Evolutionary conservation across 2,329 filamentous ascomycete genomes (phyloP), one percentile per base, ranked within the genome.

Genomic region (Pseudogymnoascus sp.): DNA sequence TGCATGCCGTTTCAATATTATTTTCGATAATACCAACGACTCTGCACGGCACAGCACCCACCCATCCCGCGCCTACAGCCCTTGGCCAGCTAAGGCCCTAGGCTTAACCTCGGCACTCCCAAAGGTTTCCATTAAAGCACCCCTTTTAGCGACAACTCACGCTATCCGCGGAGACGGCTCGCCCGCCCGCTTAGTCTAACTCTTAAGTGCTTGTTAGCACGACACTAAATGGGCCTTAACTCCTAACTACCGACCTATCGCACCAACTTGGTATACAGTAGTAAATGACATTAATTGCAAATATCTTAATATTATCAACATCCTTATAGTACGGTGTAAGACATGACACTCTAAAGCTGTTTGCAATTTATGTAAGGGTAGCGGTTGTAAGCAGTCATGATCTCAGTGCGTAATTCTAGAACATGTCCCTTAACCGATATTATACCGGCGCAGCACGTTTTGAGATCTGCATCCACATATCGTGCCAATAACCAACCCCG

Each of bases 401-500:
- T 31, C 47, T 25, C 8, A n/a, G 44, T 28, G 23, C 44, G 31
- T 53, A 53, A 25, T 53, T 53, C n/a, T 53, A 31, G 47, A 31
- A 53, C 25, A 31, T 31, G 25, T 16, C 25, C 2, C 47, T 31
- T 31, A 31, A n/a, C 14, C n/a, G 25, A 53, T 28, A n/a, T 53
- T 31, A 53, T 14, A 53, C 25, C 25, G 47, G 47, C 25, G 47
- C 25, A 53, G 62, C 62, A 38, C 62, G 56, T 35, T 33, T 47
- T 42, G 38, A 31, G 28, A 78, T 71, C 2, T 50, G 72, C 35
- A 78, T 66, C 73, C 73, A 75, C 71, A 78, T 76, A 53, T 78
- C 72, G 65, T 75, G 71, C 67, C 74, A 78, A 61, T 73, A 78
- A n/a, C 72, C 70, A 12, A 79, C 71, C 1, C 76, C 77, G 2